Base-by-base conservation (phyloP, 2,329 filamentous ascomycete species). In the Lachnum nothofagi region DNA sequence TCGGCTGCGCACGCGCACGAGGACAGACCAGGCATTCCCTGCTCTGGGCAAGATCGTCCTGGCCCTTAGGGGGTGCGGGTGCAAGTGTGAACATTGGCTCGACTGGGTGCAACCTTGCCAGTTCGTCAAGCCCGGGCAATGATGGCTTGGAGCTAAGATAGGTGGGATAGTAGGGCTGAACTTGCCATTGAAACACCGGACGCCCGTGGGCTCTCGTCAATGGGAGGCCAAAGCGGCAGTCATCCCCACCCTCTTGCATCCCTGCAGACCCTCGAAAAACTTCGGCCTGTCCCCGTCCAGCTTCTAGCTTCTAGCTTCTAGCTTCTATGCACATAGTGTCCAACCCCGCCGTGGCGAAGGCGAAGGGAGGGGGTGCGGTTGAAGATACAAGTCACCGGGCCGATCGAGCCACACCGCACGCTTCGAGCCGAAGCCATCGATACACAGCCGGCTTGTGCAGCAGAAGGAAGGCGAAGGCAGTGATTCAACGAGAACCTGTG, bases 161-260 rank as follows among this genome's bases (percentile, higher is more conserved):
- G 25, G 40, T 27, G 25, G n/a, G 25, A 27, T 27, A 27, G 25
- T 53, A 53, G 51, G 51, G 51, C 51, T 53, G 51, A 53, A 23
- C 40, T 37, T 33, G 24, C 34, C 9, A 46, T 38, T 38, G 27
- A 25, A 22, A 41, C 27, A 37, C 19, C 4, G 22, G 27, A 27
- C 42, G 29, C 42, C 24, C 20, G 19, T 40, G 20, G 37, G 24
- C 17, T 7, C 37, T 25, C 10, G 9, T 10, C 16, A 16, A 19
- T 29, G 16, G 17, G 2, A 24, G 22, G 22, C 16, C 12, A 33
- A 23, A 22, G 14, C 29, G 22, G 29, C 6, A 23, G 24, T 38
- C 23, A 16, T 16, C 33, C 43, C 37, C 24, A 40, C 20, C 19
- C n/a, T 8, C 5, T 16, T 34, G 9, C 43, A 38, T 20, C 34